Evolutionary conservation across 768 basidiomycete species (phyloP).

Genomic region (Pholiota microspora): DNA sequence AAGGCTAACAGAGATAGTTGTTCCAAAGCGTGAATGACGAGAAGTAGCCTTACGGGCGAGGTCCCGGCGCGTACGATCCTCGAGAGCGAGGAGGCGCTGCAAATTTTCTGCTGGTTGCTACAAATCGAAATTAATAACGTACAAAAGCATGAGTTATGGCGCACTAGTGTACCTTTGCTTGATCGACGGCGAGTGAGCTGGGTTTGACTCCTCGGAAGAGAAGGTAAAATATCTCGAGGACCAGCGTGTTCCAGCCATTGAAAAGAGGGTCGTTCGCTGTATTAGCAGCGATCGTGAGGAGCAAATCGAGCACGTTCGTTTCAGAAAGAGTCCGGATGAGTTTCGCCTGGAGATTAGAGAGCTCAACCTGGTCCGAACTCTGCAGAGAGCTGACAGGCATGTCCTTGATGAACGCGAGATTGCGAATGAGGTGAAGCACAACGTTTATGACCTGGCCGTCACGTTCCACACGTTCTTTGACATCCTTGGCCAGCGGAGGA

Average conservation of each 20-base stretch:
- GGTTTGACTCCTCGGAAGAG: slow-evolving; percentile 82
- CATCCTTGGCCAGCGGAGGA: slow-evolving; percentile 71
- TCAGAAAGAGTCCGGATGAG: slow-evolving; percentile 70
- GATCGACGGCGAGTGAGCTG: slow-evolving; percentile 50
- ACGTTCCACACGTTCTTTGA: slow-evolving; percentile 68
- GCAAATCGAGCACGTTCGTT: slow-evolving; percentile 69
- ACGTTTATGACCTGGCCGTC: slow-evolving; percentile 89
- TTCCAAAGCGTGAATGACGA: slow-evolving; percentile 95
- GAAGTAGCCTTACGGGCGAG: slow-evolving; percentile 56
- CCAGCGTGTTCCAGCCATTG: slow-evolving; percentile 83
- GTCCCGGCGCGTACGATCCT: slow-evolving; percentile 63
- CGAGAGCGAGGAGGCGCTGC: slow-evolving; percentile 72
- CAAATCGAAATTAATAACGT: slow-evolving; percentile 7
- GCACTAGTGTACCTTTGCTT: slow-evolving; percentile 53
- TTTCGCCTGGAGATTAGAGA: slow-evolving; percentile 73
- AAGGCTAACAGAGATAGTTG: slow-evolving; percentile 81
- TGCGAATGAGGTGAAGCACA: slow-evolving; percentile 85
- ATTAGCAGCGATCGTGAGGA: slow-evolving; percentile 86
- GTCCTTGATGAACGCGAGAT: slow-evolving; percentile 94
- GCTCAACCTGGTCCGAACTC: slow-evolving; percentile 78
- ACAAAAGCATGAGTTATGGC: slow-evolving; percentile 8
- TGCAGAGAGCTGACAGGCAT: slow-evolving; percentile 65
- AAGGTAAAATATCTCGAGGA: slow-evolving; percentile 92
- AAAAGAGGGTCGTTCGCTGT: slow-evolving; percentile 73
- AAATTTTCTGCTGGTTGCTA: slow-evolving; percentile 72